Percentiles rank a stretch among this genome's conserved stretches.
Evolutionary conservation across 169 alveolate species (phyloP).

Genomic region (Cyclospora cayetanensis): DNA sequence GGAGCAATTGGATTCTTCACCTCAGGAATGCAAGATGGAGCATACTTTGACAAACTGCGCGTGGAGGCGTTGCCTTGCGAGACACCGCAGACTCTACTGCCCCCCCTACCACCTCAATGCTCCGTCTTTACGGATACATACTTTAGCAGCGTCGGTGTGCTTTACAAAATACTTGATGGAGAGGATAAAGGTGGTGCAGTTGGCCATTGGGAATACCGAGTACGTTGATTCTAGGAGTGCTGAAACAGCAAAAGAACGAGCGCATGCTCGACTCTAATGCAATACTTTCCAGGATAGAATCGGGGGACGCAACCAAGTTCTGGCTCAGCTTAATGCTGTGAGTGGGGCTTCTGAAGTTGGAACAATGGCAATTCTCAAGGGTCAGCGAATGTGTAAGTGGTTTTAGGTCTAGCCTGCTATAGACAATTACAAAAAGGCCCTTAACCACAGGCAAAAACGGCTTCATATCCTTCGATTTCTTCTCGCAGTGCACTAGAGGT

Average conservation of each 20-base stretch:
- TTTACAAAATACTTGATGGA: conserved; percentile 47
- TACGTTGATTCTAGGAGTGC: background rate
- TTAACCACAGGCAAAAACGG: conserved; percentile 76
- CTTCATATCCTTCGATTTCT: conserved; percentile 75
- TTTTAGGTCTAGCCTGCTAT: background rate
- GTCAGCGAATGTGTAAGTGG: conserved; percentile 68
- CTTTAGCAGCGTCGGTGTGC: conserved; percentile 70
- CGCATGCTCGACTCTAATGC: background rate
- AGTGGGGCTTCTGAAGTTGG: conserved; percentile 63
- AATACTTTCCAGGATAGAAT: conserved; percentile 5
- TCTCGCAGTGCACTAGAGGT: conserved; percentile 77
- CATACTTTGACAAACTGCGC: conserved; percentile 84
- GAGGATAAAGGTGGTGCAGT: background rate
- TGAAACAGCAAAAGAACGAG: background rate
- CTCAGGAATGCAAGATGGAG: conserved; percentile 86
- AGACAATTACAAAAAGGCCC: background rate
- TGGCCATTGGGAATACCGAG: conserved; percentile 67
- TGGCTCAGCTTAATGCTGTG: conserved; percentile 71
- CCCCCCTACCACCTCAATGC: conserved; percentile 79
- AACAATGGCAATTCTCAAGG: conserved; percentile 69
- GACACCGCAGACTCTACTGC: conserved; percentile 64
- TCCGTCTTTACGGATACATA: conserved; percentile 74
- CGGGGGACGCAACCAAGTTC: conserved; percentile 49
- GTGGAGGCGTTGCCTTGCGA: conserved; percentile 82
- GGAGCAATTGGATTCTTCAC: conserved; percentile 90